These are phyloP conservation scores for Ophiosphaerella korrae DNA, from an alignment of 2,329 filamentous ascomycete genomes.

Conservation along the genomic window DNA sequence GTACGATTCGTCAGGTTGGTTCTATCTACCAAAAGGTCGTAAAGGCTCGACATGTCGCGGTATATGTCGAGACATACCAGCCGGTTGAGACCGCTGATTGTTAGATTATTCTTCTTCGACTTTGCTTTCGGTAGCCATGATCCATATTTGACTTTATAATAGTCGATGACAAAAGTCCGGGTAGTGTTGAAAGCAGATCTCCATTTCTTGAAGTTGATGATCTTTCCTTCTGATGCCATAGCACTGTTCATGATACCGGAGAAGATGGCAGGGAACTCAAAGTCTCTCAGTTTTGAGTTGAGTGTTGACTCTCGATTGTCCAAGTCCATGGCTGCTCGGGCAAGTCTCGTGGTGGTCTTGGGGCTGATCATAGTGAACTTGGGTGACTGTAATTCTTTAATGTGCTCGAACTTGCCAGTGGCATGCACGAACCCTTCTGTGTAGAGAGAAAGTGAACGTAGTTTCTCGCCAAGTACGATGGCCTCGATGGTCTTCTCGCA, in stretches of 20 bases:
- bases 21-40: conserved; percentile 86
- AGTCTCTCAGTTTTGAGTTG: conserved; percentile 76
- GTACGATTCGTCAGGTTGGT: conserved; percentile 77
- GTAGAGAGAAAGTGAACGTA: conserved; percentile 82
- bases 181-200: conserved; percentile 74
- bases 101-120: conserved; percentile 89
- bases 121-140: conserved; percentile 89
- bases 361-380: conserved; percentile 73
- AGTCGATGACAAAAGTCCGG: conserved; percentile 72
- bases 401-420: conserved; percentile 79
- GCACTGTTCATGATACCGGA: conserved; percentile 86
- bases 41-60: conserved; percentile 81
- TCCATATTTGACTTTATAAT: conserved; percentile 72
- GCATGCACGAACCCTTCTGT: conserved; percentile 91
- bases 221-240: conserved; percentile 74
- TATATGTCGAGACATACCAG: conserved; percentile 82
- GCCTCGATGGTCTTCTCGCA: conserved; percentile 89
- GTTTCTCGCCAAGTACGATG: conserved; percentile 83
- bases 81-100: conserved; percentile 84
- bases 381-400: conserved; percentile 70
- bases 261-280: conserved; percentile 90
- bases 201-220: conserved; percentile 85
- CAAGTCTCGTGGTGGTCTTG: conserved; percentile 77
- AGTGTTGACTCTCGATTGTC: conserved; percentile 72
- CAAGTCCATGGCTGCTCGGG: conserved; percentile 81